These are phyloP conservation scores for Coelastrella sp. DNA, from an alignment of 139 green algal genomes.

Conservation along the genomic window DNA sequence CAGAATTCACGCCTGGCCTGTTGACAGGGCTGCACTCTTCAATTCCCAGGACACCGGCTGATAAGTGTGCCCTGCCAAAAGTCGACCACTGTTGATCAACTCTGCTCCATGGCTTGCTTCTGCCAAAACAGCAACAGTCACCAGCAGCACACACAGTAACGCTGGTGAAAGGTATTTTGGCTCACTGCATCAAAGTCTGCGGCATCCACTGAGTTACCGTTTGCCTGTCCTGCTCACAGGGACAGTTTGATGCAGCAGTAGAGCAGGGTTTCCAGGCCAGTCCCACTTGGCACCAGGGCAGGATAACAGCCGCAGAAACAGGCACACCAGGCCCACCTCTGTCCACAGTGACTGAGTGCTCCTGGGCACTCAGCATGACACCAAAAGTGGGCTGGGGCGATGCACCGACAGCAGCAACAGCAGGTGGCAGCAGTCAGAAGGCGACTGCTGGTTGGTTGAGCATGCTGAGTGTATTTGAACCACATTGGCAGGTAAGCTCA, in stretches of 20 bases:
- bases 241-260: slow-evolving; percentile 68
- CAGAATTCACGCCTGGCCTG: no score
- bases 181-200: no score
- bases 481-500: slow-evolving; percentile 93
- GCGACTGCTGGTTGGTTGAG: slow-evolving; percentile 95
- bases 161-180: no score
- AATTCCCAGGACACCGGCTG: no score
- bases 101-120: no score
- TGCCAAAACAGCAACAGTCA: no score
- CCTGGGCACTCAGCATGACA: slow-evolving; percentile 80
- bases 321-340: slow-evolving; percentile 26
- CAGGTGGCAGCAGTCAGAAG: slow-evolving; percentile 55
- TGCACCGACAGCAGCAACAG: background rate
- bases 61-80: no score
- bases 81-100: no score
- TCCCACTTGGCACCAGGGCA: slow-evolving; percentile 77
- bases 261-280: slow-evolving; percentile 83
- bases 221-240: slow-evolving; percentile 50
- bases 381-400: slow-evolving; percentile 87
- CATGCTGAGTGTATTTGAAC: slow-evolving; percentile 94
- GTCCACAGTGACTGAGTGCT: slow-evolving; percentile 55
- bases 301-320: slow-evolving; percentile 66
- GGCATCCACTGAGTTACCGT: background rate
- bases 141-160: no score
- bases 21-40: no score